Conservation (phyloP, 2,329 filamentous ascomycete genomes). For the Fusarium tanahbumbuense region DNA sequence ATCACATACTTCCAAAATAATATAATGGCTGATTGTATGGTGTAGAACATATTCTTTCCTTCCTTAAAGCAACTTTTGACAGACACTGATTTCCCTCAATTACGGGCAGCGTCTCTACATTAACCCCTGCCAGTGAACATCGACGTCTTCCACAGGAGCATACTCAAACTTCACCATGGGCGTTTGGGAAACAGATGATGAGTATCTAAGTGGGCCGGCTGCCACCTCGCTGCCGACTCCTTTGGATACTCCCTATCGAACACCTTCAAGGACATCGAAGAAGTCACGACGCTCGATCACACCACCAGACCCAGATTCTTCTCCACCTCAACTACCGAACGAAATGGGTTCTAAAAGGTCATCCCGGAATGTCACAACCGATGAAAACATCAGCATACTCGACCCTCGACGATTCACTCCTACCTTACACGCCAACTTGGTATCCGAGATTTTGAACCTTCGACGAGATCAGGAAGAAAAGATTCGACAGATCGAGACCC, state of each 20-base stretch:
- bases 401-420: constrained; percentile 95
- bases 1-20: neutral
- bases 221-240: constrained; percentile 75
- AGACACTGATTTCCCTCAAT: neutral
- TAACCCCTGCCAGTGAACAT: neutral
- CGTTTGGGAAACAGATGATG: constrained; percentile 72
- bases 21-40: neutral
- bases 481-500: constrained; percentile 82
- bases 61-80: neutral
- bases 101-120: neutral
- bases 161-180: constrained; percentile 57
- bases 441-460: constrained; percentile 90
- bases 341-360: constrained; percentile 63
- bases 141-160: neutral
- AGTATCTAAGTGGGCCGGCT: constrained; percentile 65
- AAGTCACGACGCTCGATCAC: constrained; percentile 76
- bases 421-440: constrained; percentile 91
- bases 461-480: constrained; percentile 93
- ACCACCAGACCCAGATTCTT: constrained; percentile 68
- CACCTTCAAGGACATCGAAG: constrained; percentile 72
- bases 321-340: constrained; percentile 63
- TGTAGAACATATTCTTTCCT: neutral
- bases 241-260: constrained; percentile 77
- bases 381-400: constrained; percentile 79
- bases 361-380: constrained; percentile 68